Percentiles rank a stretch among this genome's conserved stretches.
Evolutionary conservation across 2,329 filamentous ascomycete species (phyloP).

Genomic region (Epichloe coenophiala): DNA sequence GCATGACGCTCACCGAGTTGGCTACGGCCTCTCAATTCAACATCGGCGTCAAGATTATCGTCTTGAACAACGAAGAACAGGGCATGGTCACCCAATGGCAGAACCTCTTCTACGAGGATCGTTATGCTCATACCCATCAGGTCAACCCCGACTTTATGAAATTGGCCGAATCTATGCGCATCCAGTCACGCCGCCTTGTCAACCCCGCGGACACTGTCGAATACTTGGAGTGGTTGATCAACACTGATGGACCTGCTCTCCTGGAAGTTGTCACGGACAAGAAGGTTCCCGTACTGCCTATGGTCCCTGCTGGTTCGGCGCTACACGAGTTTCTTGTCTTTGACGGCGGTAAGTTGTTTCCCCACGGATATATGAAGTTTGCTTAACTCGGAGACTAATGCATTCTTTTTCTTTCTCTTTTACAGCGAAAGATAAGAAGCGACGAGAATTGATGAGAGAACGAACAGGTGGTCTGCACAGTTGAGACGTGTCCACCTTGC

Average conservation of each 20-base stretch:
- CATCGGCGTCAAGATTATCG: conserved; percentile 87
- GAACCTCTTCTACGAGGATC: conserved; percentile 90
- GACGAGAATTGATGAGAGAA: conserved; percentile 53
- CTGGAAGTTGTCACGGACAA: conserved; percentile 86
- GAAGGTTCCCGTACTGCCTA: conserved; percentile 89
- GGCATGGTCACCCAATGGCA: conserved; percentile 99
- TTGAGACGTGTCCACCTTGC: not conserved
- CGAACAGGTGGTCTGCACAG: conserved; percentile 40
- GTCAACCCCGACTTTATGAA: conserved; percentile 93
- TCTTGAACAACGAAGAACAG: conserved; percentile 94
- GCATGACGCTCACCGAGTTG: conserved; percentile 93
- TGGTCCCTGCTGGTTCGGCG: conserved; percentile 80
- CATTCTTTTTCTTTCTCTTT: not conserved
- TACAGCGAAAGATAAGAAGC: conserved; percentile 52
- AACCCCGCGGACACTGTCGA: conserved; percentile 68
- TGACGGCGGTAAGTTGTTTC: conserved; percentile 18
- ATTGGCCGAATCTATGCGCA: conserved; percentile 79
- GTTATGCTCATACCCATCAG: conserved; percentile 86
- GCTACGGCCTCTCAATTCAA: conserved; percentile 88
- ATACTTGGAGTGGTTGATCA: conserved; percentile 76
- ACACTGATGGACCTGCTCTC: conserved; percentile 79
- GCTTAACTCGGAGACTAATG: conserved; percentile 20
- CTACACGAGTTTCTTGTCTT: conserved; percentile 73
- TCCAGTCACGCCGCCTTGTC: conserved; percentile 58
- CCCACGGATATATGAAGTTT: not conserved